Evolutionary conservation across 2,329 filamentous ascomycete species (phyloP).

Genomic region (Hyphodiscus sp.): DNA sequence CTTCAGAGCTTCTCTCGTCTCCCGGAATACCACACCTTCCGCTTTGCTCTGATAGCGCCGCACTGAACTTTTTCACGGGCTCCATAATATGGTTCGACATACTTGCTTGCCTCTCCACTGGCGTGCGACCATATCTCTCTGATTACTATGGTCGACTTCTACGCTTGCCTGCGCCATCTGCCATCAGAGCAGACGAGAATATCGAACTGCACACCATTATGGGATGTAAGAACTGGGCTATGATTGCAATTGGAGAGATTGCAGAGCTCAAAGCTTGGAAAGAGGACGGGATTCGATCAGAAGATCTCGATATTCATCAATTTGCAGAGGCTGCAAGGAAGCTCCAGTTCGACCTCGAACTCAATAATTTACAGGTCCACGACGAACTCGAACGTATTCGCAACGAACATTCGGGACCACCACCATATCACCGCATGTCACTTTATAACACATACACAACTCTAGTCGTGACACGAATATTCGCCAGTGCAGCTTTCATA

Average conservation of each 20-base stretch:
- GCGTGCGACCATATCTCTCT: conserved; percentile 34
- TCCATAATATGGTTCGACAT: conserved; percentile 31
- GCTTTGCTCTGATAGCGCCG: neutral
- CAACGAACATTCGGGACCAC: neutral
- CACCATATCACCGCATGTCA: neutral
- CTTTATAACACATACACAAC: conserved; percentile 5
- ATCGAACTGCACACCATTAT: conserved; percentile 43
- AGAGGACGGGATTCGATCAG: conserved; percentile 33
- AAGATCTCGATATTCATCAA: neutral
- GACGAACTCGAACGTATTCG: conserved; percentile 1
- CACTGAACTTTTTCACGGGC: neutral
- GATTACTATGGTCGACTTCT: conserved; percentile 19
- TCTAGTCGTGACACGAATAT: conserved; percentile 12
- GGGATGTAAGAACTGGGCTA: conserved; percentile 50
- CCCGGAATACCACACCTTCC: no score
- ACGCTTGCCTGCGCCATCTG: neutral
- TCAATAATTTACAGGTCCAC: neutral
- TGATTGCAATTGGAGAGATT: conserved; percentile 46
- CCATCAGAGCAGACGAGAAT: neutral
- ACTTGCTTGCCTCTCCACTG: conserved; percentile 40
- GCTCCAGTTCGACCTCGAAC: neutral
- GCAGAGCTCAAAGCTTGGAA: conserved; percentile 50
- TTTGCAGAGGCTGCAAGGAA: neutral
- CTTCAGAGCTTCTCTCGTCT: no score
- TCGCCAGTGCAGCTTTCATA: conserved; percentile 13